Evolutionary conservation across 768 basidiomycete species (phyloP), one percentile per base, ranked within the genome.

Genomic region (Gyrodon lividus): DNA sequence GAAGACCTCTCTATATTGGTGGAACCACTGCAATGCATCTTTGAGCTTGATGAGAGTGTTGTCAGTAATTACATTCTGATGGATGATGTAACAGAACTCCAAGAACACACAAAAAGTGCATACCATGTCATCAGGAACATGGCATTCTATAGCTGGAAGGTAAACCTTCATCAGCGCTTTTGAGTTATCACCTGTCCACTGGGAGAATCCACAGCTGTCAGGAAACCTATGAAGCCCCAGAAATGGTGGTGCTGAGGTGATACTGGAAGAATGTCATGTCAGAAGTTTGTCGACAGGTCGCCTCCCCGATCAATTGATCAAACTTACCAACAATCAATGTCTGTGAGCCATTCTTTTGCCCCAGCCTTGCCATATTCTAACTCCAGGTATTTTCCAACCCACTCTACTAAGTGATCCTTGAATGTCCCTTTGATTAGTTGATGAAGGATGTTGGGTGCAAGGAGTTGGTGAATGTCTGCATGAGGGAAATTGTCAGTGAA

Each of bases 61-160:
- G 20, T 65, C 62, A 19, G 50, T 52, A 13, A 68, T 46, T 2
- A 58, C 41, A 19, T 57, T 46, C 0, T 62, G 48, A 0, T 61
- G 58, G 1, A 64, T 59, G n/a, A 70, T 43, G 45, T 73, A 72
- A 35, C 70, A 70, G 44, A 72, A 65, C 5, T 73, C 66, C 3
- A 63, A 33, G 23, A 67, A 63, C 8, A 58, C 54, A 13, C 40
- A 10, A 16, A 69, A 35, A 4, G 57, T 46, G n/a, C 46, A n/a
- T 13, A 64, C 51, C 10, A 65, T 52, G 2, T 60, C 50, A 1
- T 46, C 24, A 3, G 59, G 59, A 0, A 68, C 48, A 46, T 57
- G 51, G 4, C 61, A 65, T 14, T 43, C 46, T 24, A 69, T 65
- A 1, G 62, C 62, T 7, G 61, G 50, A 4, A 68, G 51, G 50